A percentile compares a stretch with the other conserved stretches of the same genome.
Evolutionary conservation across 345 rosid species (phyloP).

Genomic region (Cardamine resedifolia): DNA sequence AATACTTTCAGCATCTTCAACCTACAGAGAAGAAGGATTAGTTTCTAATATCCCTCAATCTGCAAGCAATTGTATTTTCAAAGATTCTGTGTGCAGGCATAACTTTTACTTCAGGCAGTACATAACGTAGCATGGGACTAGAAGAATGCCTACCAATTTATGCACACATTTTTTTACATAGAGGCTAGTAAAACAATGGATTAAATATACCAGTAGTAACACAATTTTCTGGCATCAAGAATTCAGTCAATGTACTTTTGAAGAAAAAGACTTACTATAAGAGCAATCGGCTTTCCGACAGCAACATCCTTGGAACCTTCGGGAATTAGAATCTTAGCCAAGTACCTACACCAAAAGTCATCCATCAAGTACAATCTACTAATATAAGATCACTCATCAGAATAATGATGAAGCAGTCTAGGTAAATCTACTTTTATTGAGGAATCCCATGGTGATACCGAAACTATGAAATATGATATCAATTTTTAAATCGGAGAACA

Average conservation of each 20-base stretch:
- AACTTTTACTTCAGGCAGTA: constrained; percentile 11
- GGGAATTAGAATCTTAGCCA: constrained; percentile 43
- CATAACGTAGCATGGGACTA: constrained; percentile 4
- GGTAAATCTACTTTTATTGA: constrained; percentile 9
- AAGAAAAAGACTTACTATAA: constrained; percentile 37
- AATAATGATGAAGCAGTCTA: not conserved
- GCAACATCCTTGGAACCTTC: constrained; percentile 48
- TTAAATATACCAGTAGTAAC: not conserved
- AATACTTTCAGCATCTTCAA: constrained; percentile 77
- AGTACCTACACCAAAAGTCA: constrained; percentile 38
- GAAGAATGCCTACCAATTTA: constrained; percentile 6
- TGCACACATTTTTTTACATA: constrained; percentile 16
- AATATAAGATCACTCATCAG: constrained; percentile 7
- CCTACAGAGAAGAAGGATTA: constrained; percentile 50
- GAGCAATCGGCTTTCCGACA: constrained; percentile 45
- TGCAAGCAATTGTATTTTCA: constrained; percentile 2
- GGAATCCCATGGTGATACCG: constrained; percentile 16
- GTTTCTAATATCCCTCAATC: constrained; percentile 20
- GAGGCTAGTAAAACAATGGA: constrained; percentile 20
- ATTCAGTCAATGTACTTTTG: constrained; percentile 8
- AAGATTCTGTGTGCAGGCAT: constrained; percentile 6
- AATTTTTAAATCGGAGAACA: not conserved
- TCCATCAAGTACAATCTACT: constrained; percentile 10
- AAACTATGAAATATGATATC: constrained; percentile 18
- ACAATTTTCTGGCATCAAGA: constrained; percentile 13